phyloP scores from a whole-genome alignment of 148 eudicot genomes.

The Vaccinium darrowii region DNA sequence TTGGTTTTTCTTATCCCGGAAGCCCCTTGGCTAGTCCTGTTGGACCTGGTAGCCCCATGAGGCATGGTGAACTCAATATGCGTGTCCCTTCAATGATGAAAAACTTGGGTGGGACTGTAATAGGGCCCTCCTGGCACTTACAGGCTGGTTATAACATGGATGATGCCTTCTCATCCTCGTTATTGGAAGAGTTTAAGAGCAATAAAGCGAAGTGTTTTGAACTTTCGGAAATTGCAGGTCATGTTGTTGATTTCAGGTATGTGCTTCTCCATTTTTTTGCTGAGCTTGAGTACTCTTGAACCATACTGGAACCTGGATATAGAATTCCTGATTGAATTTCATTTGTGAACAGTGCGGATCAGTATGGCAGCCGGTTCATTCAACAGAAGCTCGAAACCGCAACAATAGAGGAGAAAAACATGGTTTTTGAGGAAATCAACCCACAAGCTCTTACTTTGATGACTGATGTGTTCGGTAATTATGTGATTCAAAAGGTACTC shows the following conservation, averaged over 20 bases:
- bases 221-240: conserved; percentile 85
- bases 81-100: conserved; percentile 58
- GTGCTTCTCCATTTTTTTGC: neutral
- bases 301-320: neutral
- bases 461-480: conserved; percentile 99
- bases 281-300: conserved; percentile 11
- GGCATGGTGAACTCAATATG: conserved; percentile 72
- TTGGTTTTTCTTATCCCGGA: conserved; percentile 91
- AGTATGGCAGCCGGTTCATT: conserved; percentile 97
- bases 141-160: conserved; percentile 50
- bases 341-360: conserved; percentile 74
- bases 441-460: conserved; percentile 85
- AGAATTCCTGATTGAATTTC: conserved; percentile 6
- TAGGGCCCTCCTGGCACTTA: conserved; percentile 80
- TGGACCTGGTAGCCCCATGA: conserved; percentile 84
- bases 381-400: conserved; percentile 99
- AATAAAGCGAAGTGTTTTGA: conserved; percentile 86
- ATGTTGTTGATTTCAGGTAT: conserved; percentile 98
- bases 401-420: conserved; percentile 76
- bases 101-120: conserved; percentile 66
- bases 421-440: conserved; percentile 87
- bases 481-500: conserved; percentile 93
- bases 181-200: conserved; percentile 93
- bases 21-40: conserved; percentile 74
- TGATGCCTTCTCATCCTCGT: conserved; percentile 61